Evolutionary conservation across 2,329 filamentous ascomycete species (phyloP).

Genomic region (Aspergillus sp.): DNA sequence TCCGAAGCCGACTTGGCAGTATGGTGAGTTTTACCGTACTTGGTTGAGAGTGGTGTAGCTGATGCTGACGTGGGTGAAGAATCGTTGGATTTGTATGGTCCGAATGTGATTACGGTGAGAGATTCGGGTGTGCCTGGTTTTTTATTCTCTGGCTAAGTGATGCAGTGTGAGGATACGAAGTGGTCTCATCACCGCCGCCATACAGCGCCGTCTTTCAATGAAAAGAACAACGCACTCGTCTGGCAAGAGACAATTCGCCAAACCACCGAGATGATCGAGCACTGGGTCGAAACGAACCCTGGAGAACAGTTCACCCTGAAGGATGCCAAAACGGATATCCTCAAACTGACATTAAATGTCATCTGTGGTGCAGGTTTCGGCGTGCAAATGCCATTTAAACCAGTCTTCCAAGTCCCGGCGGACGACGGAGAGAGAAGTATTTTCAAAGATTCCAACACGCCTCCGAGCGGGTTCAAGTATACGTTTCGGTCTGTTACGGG

Average conservation of each 20-base stretch:
- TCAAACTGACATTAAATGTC: constrained; percentile 33
- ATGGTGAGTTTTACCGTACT: constrained; percentile 2
- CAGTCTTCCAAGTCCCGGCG: constrained; percentile 7
- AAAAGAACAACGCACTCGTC: constrained; percentile 37
- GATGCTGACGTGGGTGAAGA: constrained; percentile 3
- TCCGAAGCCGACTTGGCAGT: constrained; percentile 10
- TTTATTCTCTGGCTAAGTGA: neutral
- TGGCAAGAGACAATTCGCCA: constrained; percentile 34
- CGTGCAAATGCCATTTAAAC: constrained; percentile 14
- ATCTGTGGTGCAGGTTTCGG: constrained; percentile 34
- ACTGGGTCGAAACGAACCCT: constrained; percentile 9
- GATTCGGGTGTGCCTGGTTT: neutral
- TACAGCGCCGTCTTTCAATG: constrained; percentile 40
- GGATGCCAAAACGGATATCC: constrained; percentile 25
- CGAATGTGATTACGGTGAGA: constrained; percentile 26
- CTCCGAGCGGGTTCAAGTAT: constrained; percentile 12
- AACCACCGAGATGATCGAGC: constrained; percentile 25
- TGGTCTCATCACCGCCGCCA: constrained; percentile 43
- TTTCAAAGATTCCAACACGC: constrained; percentile 14
- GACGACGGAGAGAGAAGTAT: constrained; percentile 13
- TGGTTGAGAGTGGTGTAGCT: neutral
- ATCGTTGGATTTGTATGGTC: constrained; percentile 25
- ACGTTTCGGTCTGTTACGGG: constrained; percentile 21
- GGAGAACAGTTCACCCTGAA: constrained; percentile 2
- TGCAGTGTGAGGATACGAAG: constrained; percentile 24